Percentiles rank a stretch among this genome's conserved stretches.
These are phyloP conservation scores for Crithidia fasciculata DNA, from an alignment of 208 protist genomes.

Conservation along the genomic window DNA sequence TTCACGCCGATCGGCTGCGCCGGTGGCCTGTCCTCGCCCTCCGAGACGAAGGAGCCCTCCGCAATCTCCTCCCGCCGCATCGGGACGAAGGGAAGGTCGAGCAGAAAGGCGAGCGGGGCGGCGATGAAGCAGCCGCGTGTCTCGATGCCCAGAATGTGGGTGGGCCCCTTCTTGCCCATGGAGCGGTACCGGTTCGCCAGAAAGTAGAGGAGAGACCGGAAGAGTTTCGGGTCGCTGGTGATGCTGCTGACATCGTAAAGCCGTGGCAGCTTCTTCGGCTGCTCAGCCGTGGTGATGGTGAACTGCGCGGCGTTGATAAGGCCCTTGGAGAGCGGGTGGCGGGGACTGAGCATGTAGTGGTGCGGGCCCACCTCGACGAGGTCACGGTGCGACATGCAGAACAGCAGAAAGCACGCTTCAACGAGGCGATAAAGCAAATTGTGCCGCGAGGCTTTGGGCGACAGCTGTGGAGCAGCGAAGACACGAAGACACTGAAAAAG, in stretches of 20 bases:
- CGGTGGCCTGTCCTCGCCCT: constrained; percentile 42
- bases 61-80: constrained; percentile 54
- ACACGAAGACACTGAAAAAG: no score
- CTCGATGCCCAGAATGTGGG: constrained; percentile 80
- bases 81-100: constrained; percentile 81
- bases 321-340: constrained; percentile 36
- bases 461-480: no score
- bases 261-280: constrained; percentile 9
- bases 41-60: constrained; percentile 33
- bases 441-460: no score
- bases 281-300: constrained; percentile 3
- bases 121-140: constrained; percentile 81
- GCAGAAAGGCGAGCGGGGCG: constrained; percentile 72
- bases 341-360: constrained; percentile 47
- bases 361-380: constrained; percentile 41
- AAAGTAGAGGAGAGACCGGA: constrained; percentile 66
- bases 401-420: neutral
- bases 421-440: no score
- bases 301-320: constrained; percentile 31
- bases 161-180: constrained; percentile 64
- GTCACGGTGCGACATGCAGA: constrained; percentile 15
- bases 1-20: constrained; percentile 52
- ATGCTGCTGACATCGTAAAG: constrained; percentile 90
- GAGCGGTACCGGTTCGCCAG: constrained; percentile 66
- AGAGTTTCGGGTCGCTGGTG: constrained; percentile 73